Percentiles rank a stretch among this genome's conserved stretches.
Conservation (phyloP, 1,139 yeast genomes). For the Candida sp. region DNA sequence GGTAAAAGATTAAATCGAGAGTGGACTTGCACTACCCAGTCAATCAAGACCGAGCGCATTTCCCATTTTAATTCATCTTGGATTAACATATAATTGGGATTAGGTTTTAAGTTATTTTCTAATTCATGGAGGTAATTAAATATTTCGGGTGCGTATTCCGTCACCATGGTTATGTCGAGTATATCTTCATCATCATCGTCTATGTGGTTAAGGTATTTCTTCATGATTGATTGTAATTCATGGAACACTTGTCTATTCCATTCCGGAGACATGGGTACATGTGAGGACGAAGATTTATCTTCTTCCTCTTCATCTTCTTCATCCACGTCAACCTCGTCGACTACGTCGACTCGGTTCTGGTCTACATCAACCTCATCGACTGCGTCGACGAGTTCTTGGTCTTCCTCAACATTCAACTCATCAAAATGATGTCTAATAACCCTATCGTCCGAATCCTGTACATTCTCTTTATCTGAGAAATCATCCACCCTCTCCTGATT, state of each 20-base stretch:
- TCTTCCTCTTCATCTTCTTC: neutral
- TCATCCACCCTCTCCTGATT: neutral
- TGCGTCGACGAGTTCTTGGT: too few relatives aligned
- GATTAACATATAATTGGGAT: constrained; percentile 75
- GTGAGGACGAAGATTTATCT: neutral
- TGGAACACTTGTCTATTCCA: constrained; percentile 44
- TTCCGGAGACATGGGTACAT: constrained; percentile 49
- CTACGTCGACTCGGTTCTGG: neutral
- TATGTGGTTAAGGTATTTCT: constrained; percentile 40
- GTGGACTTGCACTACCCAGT: constrained; percentile 97
- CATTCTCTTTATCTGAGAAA: neutral
- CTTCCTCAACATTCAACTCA: neutral
- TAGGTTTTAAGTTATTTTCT: constrained; percentile 74
- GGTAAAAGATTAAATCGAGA: constrained; percentile 83
- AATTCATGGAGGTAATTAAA: constrained; percentile 79
- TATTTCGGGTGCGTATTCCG: constrained; percentile 89
- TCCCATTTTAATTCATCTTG: constrained; percentile 92
- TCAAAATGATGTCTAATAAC: neutral
- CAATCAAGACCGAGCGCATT: constrained; percentile 81
- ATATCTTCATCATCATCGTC: constrained; percentile 82
- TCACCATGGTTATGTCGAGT: constrained; percentile 89
- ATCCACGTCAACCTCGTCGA: neutral
- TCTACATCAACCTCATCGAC: too few relatives aligned
- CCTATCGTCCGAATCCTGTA: neutral
- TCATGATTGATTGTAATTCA: constrained; percentile 50